Conservation (phyloP, 2,329 filamentous ascomycete species). For the Penicillium sp. region DNA sequence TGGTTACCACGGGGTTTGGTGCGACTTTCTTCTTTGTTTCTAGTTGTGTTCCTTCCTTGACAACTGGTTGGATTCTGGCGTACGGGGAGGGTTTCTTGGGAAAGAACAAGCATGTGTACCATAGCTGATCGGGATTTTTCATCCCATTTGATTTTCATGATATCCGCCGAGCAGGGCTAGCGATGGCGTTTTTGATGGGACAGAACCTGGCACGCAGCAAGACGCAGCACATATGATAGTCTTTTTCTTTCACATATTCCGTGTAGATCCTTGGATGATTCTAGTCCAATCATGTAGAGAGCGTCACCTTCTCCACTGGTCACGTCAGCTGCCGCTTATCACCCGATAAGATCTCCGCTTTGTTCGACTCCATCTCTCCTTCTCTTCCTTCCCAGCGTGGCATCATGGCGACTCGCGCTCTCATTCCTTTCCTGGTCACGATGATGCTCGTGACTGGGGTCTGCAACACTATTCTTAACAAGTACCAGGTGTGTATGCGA, state of each 20-base stretch:
- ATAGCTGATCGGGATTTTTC: constrained; percentile 16
- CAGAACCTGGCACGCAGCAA: constrained; percentile 17
- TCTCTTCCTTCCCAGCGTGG: constrained; percentile 1
- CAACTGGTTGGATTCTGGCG: constrained; percentile 9
- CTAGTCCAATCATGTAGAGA: too few species aligned
- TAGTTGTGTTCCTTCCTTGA: too few species aligned
- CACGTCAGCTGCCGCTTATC: constrained; percentile 9
- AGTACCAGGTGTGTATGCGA: constrained; percentile 67
- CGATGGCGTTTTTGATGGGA: constrained; percentile 22
- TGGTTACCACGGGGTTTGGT: too few species aligned
- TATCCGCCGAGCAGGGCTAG: constrained; percentile 17
- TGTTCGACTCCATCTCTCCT: constrained; percentile 4
- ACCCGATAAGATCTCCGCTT: constrained; percentile 6
- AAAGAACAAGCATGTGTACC: constrained; percentile 19
- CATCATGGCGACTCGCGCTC: constrained; percentile 62
- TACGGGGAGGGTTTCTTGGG: constrained; percentile 14
- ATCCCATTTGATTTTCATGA: constrained; percentile 11
- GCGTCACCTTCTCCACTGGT: not conserved
- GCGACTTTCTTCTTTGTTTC: too few species aligned
- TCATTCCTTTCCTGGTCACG: constrained; percentile 78
- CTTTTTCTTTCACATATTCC: too few species aligned
- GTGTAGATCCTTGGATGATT: too few species aligned
- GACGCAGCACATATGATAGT: too few species aligned
- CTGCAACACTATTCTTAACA: constrained; percentile 94
- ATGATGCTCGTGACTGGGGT: constrained; percentile 97